phyloP scores from a whole-genome alignment of 495 filamentous ascomycete species.

The Xylaria venustula region DNA sequence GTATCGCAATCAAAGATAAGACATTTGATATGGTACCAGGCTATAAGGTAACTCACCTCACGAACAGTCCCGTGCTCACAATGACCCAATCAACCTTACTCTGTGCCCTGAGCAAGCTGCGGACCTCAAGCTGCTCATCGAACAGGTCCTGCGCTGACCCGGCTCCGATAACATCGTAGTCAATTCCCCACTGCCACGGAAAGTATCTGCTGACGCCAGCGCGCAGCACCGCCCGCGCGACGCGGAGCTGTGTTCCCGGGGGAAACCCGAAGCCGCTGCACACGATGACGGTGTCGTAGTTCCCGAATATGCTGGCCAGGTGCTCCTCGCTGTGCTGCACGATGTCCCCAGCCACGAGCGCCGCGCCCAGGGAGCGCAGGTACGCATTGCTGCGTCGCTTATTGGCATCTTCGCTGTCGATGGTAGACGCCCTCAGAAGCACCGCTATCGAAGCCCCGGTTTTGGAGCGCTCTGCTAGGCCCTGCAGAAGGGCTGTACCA shows the following conservation, averaged over 20 bases:
- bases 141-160: constrained; percentile 58
- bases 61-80: constrained; percentile 63
- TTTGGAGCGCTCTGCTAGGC: constrained; percentile 43
- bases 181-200: constrained; percentile 67
- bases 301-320: constrained; percentile 44
- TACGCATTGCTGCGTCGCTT: constrained; percentile 22
- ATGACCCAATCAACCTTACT: constrained; percentile 52
- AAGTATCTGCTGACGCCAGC: constrained; percentile 48
- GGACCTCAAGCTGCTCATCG: constrained; percentile 60
- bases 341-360: constrained; percentile 49
- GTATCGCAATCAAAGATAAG: too few relatives aligned
- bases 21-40: too few relatives aligned
- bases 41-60: too few relatives aligned
- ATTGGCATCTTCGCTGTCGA: constrained; percentile 33
- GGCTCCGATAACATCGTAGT: constrained; percentile 59
- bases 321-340: constrained; percentile 29
- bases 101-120: constrained; percentile 51
- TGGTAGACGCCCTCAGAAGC: constrained; percentile 48
- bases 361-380: constrained; percentile 36
- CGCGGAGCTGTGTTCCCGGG: constrained; percentile 49
- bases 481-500: constrained; percentile 51
- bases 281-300: constrained; percentile 53
- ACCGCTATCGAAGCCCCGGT: constrained; percentile 39
- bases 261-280: constrained; percentile 55
- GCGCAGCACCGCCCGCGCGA: constrained; percentile 49